These are phyloP conservation scores for Hyaloscypha hepaticicola DNA, from an alignment of 495 filamentous ascomycete genomes.

Conservation along the genomic window DNA sequence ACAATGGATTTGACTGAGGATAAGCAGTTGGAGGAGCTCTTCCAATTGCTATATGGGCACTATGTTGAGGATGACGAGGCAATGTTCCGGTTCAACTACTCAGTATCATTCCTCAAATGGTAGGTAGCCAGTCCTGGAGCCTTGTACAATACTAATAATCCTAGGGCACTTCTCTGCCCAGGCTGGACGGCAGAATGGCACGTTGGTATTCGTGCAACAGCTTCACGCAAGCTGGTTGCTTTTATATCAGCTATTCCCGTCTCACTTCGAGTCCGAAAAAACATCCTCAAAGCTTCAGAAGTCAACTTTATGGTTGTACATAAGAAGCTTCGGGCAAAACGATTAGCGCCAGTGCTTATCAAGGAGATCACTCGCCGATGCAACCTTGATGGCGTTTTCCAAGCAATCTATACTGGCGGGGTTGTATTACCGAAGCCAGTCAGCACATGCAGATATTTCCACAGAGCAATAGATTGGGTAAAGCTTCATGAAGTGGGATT, in stretches of 20 bases:
- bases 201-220: constrained; percentile 79
- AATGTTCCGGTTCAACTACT: constrained; percentile 97
- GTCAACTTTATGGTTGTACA: constrained; percentile 98
- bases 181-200: constrained; percentile 98
- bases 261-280: constrained; percentile 73
- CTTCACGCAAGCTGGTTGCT: constrained; percentile 79
- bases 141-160: constrained; percentile 31
- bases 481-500: constrained; percentile 94
- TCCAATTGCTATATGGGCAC: constrained; percentile 83
- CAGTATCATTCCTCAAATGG: constrained; percentile 84
- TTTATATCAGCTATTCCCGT: constrained; percentile 93
- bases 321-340: constrained; percentile 93
- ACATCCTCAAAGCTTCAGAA: constrained; percentile 74
- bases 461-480: constrained; percentile 89
- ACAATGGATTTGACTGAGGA: constrained; percentile 76
- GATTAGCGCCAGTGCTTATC: constrained; percentile 88
- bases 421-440: constrained; percentile 87
- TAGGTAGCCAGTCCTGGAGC: constrained; percentile 37
- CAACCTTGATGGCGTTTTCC: constrained; percentile 79
- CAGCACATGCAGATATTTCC: constrained; percentile 90
- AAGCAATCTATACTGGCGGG: constrained; percentile 94
- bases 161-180: constrained; percentile 85
- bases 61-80: constrained; percentile 96
- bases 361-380: constrained; percentile 93
- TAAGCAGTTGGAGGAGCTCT: constrained; percentile 71